Percentiles rank a stretch among this genome's conserved stretches.
phyloP scores from a whole-genome alignment of 495 filamentous ascomycete species.

The Aspergillus bridgeri region DNA sequence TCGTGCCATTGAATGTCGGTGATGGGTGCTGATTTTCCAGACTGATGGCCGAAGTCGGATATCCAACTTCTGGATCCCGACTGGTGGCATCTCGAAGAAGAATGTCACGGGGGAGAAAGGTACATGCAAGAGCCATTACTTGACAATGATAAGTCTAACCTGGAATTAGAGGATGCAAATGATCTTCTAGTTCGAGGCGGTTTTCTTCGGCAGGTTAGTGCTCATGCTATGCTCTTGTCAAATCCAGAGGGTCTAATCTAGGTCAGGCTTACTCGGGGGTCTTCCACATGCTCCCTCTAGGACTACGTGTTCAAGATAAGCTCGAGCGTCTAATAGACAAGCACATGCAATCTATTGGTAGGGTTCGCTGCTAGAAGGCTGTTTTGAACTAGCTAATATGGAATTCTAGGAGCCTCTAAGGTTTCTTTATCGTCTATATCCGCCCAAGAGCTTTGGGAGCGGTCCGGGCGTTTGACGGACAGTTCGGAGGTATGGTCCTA shows the following conservation, averaged over 20 bases:
- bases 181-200: constrained; percentile 72
- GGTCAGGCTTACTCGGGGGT: constrained; percentile 76
- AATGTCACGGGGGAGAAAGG: constrained; percentile 45
- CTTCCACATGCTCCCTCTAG: constrained; percentile 92
- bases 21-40: constrained; percentile 21
- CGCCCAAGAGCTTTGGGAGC: constrained; percentile 77
- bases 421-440: constrained; percentile 86
- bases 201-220: constrained; percentile 68
- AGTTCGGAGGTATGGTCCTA: constrained; percentile 57
- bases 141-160: constrained; percentile 14
- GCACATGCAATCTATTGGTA: constrained; percentile 78
- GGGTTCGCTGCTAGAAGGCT: background rate
- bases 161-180: constrained; percentile 59
- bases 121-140: constrained; percentile 6
- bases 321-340: constrained; percentile 80
- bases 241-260: background rate
- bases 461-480: constrained; percentile 57
- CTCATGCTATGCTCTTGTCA: background rate
- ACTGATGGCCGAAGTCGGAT: constrained; percentile 59
- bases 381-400: background rate
- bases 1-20: background rate
- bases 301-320: constrained; percentile 84
- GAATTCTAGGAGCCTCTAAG: constrained; percentile 69
- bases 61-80: constrained; percentile 75
- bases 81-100: constrained; percentile 63